Conservation (phyloP, 2,329 filamentous ascomycete species). For the Zymoseptoria crescenta region DNA sequence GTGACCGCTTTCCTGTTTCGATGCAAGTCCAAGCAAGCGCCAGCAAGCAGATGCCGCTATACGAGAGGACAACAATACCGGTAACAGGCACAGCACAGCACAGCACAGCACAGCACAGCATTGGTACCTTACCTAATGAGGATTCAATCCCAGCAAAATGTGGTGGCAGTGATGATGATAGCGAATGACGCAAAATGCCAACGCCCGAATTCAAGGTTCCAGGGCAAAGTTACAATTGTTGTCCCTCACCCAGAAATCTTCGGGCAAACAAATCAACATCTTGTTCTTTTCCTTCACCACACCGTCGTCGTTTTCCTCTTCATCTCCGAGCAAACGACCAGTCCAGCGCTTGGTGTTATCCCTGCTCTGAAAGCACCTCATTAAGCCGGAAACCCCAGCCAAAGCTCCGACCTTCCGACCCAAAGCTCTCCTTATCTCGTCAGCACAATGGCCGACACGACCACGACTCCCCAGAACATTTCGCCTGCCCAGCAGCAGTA, state of each 20-base stretch:
- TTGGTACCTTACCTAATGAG: too few relatives aligned
- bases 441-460: neutral
- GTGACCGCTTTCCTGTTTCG: neutral
- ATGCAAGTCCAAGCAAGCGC: neutral
- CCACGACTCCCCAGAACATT: conserved; percentile 15
- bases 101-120: neutral
- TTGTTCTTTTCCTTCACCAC: neutral
- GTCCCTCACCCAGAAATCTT: neutral
- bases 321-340: neutral
- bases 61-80: neutral
- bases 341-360: neutral
- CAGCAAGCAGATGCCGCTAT: neutral
- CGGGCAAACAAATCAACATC: neutral
- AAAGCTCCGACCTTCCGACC: neutral
- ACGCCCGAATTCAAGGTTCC: neutral
- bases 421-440: neutral
- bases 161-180: neutral
- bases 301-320: neutral
- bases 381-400: neutral
- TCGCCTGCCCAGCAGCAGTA: conserved; percentile 23
- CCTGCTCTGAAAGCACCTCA: neutral
- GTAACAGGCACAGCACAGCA: neutral
- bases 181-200: neutral
- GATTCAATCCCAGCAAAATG: neutral
- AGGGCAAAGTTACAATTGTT: neutral